phyloP scores from a whole-genome alignment of 140 eudicot species.

The Ambrosia hybrid region DNA sequence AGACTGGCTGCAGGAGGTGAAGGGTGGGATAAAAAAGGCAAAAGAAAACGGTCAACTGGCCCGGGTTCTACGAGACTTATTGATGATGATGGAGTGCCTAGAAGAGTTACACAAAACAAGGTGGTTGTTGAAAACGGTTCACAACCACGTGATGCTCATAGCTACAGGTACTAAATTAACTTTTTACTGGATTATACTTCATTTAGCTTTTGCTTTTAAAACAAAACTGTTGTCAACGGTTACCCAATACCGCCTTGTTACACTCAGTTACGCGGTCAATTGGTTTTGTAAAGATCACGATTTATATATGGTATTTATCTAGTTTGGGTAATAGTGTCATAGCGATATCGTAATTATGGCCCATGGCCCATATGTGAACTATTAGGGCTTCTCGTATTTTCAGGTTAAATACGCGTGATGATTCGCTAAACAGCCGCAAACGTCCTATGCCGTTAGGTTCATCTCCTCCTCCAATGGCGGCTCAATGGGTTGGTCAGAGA shows the following conservation, averaged over 20 bases:
- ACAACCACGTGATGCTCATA: constrained; percentile 49
- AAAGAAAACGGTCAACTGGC: constrained; percentile 80
- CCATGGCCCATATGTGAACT: constrained; percentile 30
- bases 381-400: constrained; percentile 14
- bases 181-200: not conserved
- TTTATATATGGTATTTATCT: constrained; percentile 1
- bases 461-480: constrained; percentile 71
- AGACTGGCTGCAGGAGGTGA: constrained; percentile 81
- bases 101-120: constrained; percentile 60
- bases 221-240: not conserved
- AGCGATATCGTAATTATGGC: constrained; percentile 17
- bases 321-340: constrained; percentile 8
- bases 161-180: constrained; percentile 46
- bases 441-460: constrained; percentile 65
- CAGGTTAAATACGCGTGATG: constrained; percentile 64
- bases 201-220: not conserved
- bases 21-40: constrained; percentile 85
- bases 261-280: not conserved
- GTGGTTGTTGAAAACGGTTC: constrained; percentile 45
- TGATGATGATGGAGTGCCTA: constrained; percentile 54
- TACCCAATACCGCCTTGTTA: not conserved
- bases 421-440: constrained; percentile 47
- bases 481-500: constrained; percentile 93
- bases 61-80: constrained; percentile 45
- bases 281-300: not conserved